Evolutionary conservation across 1,284 basidiomycete genomes (phyloP).

Genomic region (Trametes versicolor): DNA sequence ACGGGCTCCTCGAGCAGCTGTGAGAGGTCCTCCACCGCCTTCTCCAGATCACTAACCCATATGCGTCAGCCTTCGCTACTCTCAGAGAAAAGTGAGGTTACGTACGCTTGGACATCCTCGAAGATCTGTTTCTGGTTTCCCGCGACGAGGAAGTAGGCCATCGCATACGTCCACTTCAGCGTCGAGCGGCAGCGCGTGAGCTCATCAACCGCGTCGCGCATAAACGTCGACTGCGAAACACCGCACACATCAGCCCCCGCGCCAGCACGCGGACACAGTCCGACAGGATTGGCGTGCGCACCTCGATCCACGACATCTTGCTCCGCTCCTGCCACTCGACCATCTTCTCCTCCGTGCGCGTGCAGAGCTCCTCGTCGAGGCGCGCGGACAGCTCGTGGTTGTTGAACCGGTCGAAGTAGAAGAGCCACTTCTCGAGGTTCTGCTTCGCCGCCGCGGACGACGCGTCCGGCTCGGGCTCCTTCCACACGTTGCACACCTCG

Average conservation of each 20-base stretch:
- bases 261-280: not conserved
- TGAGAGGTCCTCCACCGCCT: slow-evolving; percentile 71
- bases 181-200: slow-evolving; percentile 65
- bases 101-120: slow-evolving; percentile 70
- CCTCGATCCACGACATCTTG: slow-evolving; percentile 74
- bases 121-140: slow-evolving; percentile 76
- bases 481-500: slow-evolving; percentile 72
- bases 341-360: slow-evolving; percentile 74
- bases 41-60: slow-evolving; percentile 61
- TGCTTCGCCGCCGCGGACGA: slow-evolving; percentile 61
- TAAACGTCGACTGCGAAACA: slow-evolving; percentile 57
- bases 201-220: slow-evolving; percentile 69
- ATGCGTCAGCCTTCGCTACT: not conserved
- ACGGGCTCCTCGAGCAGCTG: slow-evolving; percentile 70
- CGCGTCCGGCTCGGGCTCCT: slow-evolving; percentile 64
- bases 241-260: not conserved
- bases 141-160: slow-evolving; percentile 71
- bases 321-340: slow-evolving; percentile 69
- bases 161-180: slow-evolving; percentile 77
- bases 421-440: slow-evolving; percentile 72
- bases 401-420: slow-evolving; percentile 72
- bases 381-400: slow-evolving; percentile 77
- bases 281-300: slow-evolving; percentile 35
- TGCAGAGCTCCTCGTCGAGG: slow-evolving; percentile 68
- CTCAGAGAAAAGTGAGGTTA: not conserved